Evolutionary conservation across 176 grass and related monocot genomes (phyloP), one percentile per base, ranked within the genome.

Genomic region (Puccinellia tenuiflora): DNA sequence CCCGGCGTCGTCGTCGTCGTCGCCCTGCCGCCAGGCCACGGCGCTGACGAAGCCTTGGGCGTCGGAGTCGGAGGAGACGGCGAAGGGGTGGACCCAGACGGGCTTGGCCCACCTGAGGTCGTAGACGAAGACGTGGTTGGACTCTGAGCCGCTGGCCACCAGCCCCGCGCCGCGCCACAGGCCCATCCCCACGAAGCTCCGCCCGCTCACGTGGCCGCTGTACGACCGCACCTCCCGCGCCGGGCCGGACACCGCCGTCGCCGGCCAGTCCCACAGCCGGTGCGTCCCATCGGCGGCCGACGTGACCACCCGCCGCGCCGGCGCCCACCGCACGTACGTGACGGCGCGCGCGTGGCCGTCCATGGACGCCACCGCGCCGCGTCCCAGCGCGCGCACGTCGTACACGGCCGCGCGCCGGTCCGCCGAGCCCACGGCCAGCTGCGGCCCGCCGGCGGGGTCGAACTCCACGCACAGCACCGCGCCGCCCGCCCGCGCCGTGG

Each of bases 151-250:
- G 26, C 92, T 93, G 30, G 88, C 96, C 14, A 95, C 62, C 8
- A 98, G 90, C 10, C 91, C 92, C 0, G 63, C 83, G 0, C 48
- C 66, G 6, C 89, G 86, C 96, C 96, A 98, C 73, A 98, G 77
- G 16, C 89, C 91, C 96, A 98, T 91, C 31, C 96, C 96, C 46
- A 98, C 87, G 83, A 98, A 98, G 88, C 87, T 95, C 78, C 92
- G 72, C 22, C 63, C 77, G 88, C 87, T 98, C 0, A 73, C 89
- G 92, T 98, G 96, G 48, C 96, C 96, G 18, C 78, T 86, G 81
- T 91, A 98, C 69, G 77, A 90, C 83, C 96, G 88, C 76, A 93
- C 83, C 83, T 92, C 87, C 79, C 18, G 57, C 68, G 83, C 52
- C 4, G 5, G 7, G 3, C 20, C 68, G 3, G 68, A 28, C 14